Conservation (phyloP, 129 eudicot species). For the Rutidosis leptorrhynchoides region DNA sequence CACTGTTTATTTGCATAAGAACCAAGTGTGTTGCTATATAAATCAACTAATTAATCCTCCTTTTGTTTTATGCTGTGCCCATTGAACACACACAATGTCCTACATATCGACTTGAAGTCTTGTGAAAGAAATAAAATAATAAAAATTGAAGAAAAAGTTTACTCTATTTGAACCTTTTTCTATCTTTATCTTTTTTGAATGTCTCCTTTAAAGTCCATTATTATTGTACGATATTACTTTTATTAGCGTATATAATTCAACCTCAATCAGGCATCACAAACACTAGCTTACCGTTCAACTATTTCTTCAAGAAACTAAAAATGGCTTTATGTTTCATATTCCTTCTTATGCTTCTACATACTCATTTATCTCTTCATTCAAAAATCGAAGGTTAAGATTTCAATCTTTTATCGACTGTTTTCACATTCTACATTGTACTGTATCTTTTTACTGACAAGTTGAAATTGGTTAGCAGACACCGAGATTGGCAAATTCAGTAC, state of each 20-base stretch:
- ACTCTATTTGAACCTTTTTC: constrained; percentile 28
- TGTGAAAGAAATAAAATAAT: constrained; percentile 19
- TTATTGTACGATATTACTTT: constrained; percentile 30
- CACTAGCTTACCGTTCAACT: constrained; percentile 3
- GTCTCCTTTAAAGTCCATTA: constrained; percentile 38
- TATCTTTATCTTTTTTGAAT: constrained; percentile 34
- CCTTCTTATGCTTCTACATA: constrained; percentile 41
- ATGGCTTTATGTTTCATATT: constrained; percentile 39
- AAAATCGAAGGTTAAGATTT: constrained; percentile 29
- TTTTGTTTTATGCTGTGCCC: constrained; percentile 32
- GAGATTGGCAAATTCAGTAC: constrained; percentile 27
- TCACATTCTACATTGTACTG: neutral
- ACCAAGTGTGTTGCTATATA: constrained; percentile 13
- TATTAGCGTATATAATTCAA: constrained; percentile 17
- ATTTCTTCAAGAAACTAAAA: constrained; percentile 11
- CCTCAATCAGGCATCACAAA: constrained; percentile 14
- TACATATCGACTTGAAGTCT: constrained; percentile 5
- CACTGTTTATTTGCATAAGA: constrained; percentile 15
- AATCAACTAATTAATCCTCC: constrained; percentile 30
- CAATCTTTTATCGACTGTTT: neutral
- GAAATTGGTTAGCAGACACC: constrained; percentile 24
- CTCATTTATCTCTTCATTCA: constrained; percentile 40
- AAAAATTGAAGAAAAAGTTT: constrained; percentile 23
- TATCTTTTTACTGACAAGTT: constrained; percentile 14
- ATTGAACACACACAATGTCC: constrained; percentile 25